These are phyloP conservation scores for Clathrus columnatus DNA, from an alignment of 768 basidiomycete species.

Conservation along the genomic window DNA sequence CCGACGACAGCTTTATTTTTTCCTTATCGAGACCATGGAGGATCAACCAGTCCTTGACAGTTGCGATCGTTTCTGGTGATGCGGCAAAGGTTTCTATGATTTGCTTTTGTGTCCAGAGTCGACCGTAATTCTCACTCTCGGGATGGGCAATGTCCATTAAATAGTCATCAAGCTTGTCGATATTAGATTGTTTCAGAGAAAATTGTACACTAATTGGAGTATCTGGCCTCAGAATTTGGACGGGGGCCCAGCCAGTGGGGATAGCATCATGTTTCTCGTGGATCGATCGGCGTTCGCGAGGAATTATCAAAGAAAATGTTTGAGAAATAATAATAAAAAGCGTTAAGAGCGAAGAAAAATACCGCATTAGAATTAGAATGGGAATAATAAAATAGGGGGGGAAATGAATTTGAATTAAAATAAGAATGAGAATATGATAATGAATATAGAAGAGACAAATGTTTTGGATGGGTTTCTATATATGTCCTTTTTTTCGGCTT, in stretches of 20 bases:
- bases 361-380: no score
- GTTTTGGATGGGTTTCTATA: no score
- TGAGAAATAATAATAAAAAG: no score
- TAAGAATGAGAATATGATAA: no score
- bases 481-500: no score
- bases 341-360: no score
- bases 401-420: no score
- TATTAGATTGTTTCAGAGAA: slow-evolving; percentile 28
- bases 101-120: slow-evolving; percentile 27
- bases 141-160: slow-evolving; percentile 30
- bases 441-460: no score
- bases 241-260: slow-evolving; percentile 18
- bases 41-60: slow-evolving; percentile 26
- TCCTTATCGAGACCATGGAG: slow-evolving; percentile 18
- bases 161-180: slow-evolving; percentile 21
- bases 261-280: slow-evolving; percentile 31
- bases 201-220: slow-evolving; percentile 25
- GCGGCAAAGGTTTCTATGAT: slow-evolving; percentile 27
- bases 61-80: slow-evolving; percentile 17
- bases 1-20: slow-evolving; percentile 18
- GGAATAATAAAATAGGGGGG: no score
- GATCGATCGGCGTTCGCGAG: no score
- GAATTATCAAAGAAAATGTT: no score
- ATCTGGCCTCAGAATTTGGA: neutral
- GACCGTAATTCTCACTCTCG: slow-evolving; percentile 24